phyloP scores from a whole-genome alignment of 2,329 filamentous ascomycete genomes.

The Cladobotryum mycophilum region DNA sequence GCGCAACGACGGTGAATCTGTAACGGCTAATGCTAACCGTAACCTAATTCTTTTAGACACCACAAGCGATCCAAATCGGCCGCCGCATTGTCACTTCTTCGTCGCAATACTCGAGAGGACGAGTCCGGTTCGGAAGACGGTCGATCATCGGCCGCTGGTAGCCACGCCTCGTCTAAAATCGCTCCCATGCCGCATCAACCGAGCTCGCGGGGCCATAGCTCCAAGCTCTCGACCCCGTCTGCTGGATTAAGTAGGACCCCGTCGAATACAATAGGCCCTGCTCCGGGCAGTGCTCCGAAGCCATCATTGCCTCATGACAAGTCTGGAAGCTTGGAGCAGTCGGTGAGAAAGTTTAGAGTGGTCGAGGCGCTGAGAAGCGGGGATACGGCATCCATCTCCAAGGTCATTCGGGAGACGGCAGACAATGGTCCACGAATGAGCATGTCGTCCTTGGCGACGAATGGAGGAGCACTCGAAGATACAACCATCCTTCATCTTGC shows the following conservation, averaged over 20 bases:
- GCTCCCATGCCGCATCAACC: constrained; percentile 29
- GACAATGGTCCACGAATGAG: constrained; percentile 48
- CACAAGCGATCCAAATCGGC: constrained; percentile 52
- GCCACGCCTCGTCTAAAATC: constrained; percentile 28
- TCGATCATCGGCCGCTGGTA: constrained; percentile 28
- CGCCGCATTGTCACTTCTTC: constrained; percentile 47
- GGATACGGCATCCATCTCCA: constrained; percentile 84
- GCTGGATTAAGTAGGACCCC: constrained; percentile 36
- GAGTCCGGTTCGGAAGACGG: constrained; percentile 50
- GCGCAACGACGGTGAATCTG: too few relatives aligned
- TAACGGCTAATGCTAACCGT: too few relatives aligned
- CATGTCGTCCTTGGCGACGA: constrained; percentile 46
- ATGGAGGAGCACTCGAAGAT: constrained; percentile 56
- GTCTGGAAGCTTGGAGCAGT: constrained; percentile 71
- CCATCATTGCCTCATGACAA: constrained; percentile 34
- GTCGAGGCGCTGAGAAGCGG: constrained; percentile 89
- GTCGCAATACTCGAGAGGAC: constrained; percentile 45
- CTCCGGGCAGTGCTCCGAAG: constrained; percentile 17
- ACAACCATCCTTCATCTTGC: constrained; percentile 90
- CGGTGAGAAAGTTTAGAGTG: constrained; percentile 86
- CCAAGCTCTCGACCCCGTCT: constrained; percentile 41
- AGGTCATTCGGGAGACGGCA: constrained; percentile 65
- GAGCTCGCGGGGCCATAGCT: constrained; percentile 37
- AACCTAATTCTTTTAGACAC: constrained; percentile 5
- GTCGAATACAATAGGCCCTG: constrained; percentile 25